These are phyloP conservation scores for Clavispora carvajalis DNA, from an alignment of 805 yeast genomes.

Conservation along the genomic window DNA sequence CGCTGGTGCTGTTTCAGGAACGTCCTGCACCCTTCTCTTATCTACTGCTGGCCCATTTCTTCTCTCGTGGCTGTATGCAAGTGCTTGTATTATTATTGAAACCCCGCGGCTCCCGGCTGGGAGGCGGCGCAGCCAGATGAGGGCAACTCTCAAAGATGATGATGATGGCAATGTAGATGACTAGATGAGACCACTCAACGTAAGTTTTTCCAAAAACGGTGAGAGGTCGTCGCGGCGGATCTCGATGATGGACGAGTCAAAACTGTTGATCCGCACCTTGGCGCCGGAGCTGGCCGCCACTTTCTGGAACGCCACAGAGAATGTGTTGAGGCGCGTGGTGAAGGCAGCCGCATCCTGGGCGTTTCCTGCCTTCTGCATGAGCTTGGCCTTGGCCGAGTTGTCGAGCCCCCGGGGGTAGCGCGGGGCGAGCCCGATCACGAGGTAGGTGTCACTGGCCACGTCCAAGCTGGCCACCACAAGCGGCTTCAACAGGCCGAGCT, in stretches of 20 bases:
- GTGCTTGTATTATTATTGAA: no score
- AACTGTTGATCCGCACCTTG: constrained; percentile 84
- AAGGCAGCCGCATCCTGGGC: constrained; percentile 37
- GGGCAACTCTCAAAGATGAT: no score
- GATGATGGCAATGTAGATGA: no score
- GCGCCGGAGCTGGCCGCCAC: constrained; percentile 84
- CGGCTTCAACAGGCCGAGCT: constrained; percentile 50
- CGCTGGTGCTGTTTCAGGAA: no score
- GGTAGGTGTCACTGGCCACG: constrained; percentile 64
- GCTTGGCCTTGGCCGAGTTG: constrained; percentile 29
- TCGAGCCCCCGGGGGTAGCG: constrained; percentile 54
- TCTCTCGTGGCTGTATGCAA: no score
- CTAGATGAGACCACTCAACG: constrained; percentile 56
- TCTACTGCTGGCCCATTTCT: no score
- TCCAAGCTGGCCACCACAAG: constrained; percentile 82
- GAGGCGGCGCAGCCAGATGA: no score
- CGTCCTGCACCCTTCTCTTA: no score
- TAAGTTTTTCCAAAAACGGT: constrained; percentile 79
- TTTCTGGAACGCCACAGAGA: constrained; percentile 87
- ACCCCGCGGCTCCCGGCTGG: no score
- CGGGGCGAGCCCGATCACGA: constrained; percentile 88
- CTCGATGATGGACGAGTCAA: constrained; percentile 91
- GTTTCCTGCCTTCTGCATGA: constrained; percentile 16
- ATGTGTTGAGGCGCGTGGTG: constrained; percentile 60
- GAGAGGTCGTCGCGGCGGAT: constrained; percentile 81